Evolutionary conservation across 768 basidiomycete genomes (phyloP).

Genomic region (Termitomyces sp.): DNA sequence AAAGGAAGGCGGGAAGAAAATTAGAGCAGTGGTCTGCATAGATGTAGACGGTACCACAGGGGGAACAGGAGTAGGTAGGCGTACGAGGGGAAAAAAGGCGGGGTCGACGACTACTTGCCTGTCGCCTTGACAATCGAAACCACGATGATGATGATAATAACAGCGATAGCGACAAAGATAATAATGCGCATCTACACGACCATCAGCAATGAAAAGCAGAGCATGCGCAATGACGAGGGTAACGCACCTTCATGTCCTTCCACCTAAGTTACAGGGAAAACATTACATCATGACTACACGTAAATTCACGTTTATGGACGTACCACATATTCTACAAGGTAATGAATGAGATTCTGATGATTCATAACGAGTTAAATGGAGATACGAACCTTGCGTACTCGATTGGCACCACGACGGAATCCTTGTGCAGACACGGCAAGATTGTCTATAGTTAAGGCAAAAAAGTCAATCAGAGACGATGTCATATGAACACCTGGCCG

Average conservation of each 20-base stretch:
- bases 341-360: constrained; percentile 3
- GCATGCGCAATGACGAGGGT: not conserved
- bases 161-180: constrained; percentile 82
- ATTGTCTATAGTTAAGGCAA: constrained; percentile 55
- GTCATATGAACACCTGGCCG: not conserved
- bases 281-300: constrained; percentile 8
- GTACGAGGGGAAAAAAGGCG: constrained; percentile 7
- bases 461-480: constrained; percentile 6
- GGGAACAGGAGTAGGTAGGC: constrained; percentile 17
- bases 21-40: constrained; percentile 27
- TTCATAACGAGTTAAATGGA: not conserved
- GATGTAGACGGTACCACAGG: constrained; percentile 31
- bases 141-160: constrained; percentile 94
- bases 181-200: constrained; percentile 85
- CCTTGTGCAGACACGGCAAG: constrained; percentile 98
- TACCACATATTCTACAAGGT: constrained; percentile 82
- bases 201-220: constrained; percentile 4
- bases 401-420: constrained; percentile 95
- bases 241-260: constrained; percentile 92
- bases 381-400: constrained; percentile 85
- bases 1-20: not conserved
- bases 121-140: constrained; percentile 91
- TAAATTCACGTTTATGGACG: constrained; percentile 23
- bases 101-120: constrained; percentile 29
- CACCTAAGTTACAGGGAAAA: constrained; percentile 49